Conservation (phyloP, 768 basidiomycete genomes). For the Baorangia bicolor region DNA sequence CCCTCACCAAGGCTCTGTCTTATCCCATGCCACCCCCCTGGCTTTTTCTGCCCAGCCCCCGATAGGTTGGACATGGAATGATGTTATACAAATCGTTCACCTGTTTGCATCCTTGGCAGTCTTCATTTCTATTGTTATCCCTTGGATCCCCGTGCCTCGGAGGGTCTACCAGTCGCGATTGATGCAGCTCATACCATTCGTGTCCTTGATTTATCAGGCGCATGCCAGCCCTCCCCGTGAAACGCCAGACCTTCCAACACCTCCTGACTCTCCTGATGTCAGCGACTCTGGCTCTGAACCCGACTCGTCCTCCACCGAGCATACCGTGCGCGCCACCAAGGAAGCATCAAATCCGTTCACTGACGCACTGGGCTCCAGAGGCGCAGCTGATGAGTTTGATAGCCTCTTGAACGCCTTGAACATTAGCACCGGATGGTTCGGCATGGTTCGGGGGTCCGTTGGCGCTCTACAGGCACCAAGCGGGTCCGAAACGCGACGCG, state of each 20-base stretch:
- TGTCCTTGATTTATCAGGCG: constrained; percentile 7
- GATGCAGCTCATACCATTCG: constrained; percentile 29
- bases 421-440: constrained; percentile 36
- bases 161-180: constrained; percentile 24
- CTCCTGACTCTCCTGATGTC: constrained; percentile 24
- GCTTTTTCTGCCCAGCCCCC: constrained; percentile 18
- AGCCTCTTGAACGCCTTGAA: constrained; percentile 41
- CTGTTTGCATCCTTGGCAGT: constrained; percentile 63
- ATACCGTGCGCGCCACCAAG: constrained; percentile 21
- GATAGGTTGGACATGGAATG: constrained; percentile 45
- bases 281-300: constrained; percentile 29
- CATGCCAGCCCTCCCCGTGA: constrained; percentile 1
- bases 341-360: constrained; percentile 15
- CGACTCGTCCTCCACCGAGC: constrained; percentile 32
- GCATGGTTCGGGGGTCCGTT: constrained; percentile 33
- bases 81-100: constrained; percentile 63
- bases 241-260: constrained; percentile 25
- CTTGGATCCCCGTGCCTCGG: constrained; percentile 39
- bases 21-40: constrained; percentile 38
- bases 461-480: neutral
- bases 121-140: constrained; percentile 53
- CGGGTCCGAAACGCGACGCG: constrained; percentile 30
- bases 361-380: constrained; percentile 36
- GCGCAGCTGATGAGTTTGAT: constrained; percentile 38
- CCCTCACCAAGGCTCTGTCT: constrained; percentile 60